phyloP scores from a whole-genome alignment of 2,329 filamentous ascomycete genomes.

The Aspergillus ochraceoroseus region DNA sequence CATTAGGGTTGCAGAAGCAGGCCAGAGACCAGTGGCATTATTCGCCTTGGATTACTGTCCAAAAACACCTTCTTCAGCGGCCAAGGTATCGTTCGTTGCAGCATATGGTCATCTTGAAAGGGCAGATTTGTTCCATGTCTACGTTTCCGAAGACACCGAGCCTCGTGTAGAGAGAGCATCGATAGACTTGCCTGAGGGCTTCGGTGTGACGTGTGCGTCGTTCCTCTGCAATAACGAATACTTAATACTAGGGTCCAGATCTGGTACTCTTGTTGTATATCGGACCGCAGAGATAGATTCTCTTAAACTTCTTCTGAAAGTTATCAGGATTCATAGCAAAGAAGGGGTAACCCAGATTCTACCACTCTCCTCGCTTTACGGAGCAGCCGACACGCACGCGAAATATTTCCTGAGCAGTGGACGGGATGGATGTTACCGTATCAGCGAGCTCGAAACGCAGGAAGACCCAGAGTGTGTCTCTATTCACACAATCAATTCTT shows the following conservation, averaged over 20 bases:
- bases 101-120: constrained; percentile 25
- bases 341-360: constrained; percentile 66
- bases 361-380: constrained; percentile 17
- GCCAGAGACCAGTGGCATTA: constrained; percentile 29
- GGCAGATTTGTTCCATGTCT: constrained; percentile 30
- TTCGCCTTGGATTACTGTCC: constrained; percentile 23
- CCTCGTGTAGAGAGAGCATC: constrained; percentile 39
- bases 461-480: constrained; percentile 17
- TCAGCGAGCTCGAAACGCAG: constrained; percentile 47
- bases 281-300: constrained; percentile 18
- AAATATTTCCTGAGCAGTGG: constrained; percentile 62
- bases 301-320: constrained; percentile 24
- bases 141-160: constrained; percentile 12
- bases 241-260: constrained; percentile 54
- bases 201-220: constrained; percentile 51
- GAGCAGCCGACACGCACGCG: constrained; percentile 16
- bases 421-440: constrained; percentile 69
- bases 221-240: constrained; percentile 31
- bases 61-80: constrained; percentile 4
- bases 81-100: constrained; percentile 25
- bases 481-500: constrained; percentile 58
- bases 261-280: constrained; percentile 52
- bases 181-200: constrained; percentile 41
- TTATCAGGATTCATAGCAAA: constrained; percentile 43
- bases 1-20: constrained; percentile 23